phyloP scores from a whole-genome alignment of 2,329 filamentous ascomycete species.

The Drechmeria coniospora region DNA sequence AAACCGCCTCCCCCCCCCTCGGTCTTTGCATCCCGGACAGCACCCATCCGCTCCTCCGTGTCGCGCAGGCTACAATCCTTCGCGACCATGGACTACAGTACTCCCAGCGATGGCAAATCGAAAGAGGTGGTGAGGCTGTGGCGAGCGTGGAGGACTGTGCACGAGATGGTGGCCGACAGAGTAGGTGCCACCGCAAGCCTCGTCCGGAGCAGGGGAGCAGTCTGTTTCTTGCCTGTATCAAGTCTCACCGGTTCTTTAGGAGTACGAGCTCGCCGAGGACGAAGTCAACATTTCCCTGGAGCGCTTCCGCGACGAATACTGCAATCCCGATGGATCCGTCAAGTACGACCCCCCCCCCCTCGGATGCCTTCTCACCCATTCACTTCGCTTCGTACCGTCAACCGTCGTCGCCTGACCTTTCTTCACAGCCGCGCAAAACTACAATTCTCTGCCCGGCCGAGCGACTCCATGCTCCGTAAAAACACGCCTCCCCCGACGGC shows the following conservation, averaged over 20 bases:
- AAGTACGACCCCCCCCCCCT: slow-evolving; percentile 39
- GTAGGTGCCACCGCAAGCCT: too few relatives aligned
- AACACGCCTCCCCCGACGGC: slow-evolving; percentile 59
- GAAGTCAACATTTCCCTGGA: slow-evolving; percentile 77
- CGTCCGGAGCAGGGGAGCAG: too few relatives aligned
- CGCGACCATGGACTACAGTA: slow-evolving; percentile 22
- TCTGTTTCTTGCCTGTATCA: too few relatives aligned
- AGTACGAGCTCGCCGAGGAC: slow-evolving; percentile 81
- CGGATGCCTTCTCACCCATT: too few relatives aligned
- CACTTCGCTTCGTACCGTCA: too few relatives aligned
- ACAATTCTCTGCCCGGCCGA: slow-evolving; percentile 77
- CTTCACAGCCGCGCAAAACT: slow-evolving; percentile 58
- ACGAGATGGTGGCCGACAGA: slow-evolving; percentile 87
- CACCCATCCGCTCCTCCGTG: too few relatives aligned
- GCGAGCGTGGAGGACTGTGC: slow-evolving; percentile 84
- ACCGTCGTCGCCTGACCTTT: not conserved
- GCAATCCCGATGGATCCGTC: slow-evolving; percentile 55
- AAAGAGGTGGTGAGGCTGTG: slow-evolving; percentile 57
- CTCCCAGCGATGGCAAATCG: slow-evolving; percentile 33
- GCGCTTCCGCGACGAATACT: slow-evolving; percentile 62
- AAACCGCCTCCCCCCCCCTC: not conserved
- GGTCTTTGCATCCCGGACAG: slow-evolving; percentile 1
- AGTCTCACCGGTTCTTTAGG: slow-evolving; percentile 33
- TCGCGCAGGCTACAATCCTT: too few relatives aligned
- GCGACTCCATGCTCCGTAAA: slow-evolving; percentile 68